Evolutionary conservation across 768 basidiomycete species (phyloP).

Genomic region (Leucocoprinus birnbaumii): DNA sequence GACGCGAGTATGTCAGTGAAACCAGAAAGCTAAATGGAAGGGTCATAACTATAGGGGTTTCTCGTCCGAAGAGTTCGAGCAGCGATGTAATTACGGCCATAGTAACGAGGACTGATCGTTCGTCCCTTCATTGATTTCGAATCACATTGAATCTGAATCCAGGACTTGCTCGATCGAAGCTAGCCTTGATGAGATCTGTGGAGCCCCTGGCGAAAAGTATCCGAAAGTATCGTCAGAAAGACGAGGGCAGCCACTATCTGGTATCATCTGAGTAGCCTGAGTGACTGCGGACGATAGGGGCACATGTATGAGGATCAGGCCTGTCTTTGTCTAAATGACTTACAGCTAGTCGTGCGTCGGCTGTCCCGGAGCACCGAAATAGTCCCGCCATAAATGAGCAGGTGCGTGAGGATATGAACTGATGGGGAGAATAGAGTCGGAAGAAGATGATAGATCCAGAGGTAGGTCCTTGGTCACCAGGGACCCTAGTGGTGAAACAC

Average conservation of each 20-base stretch:
- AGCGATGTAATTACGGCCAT: not conserved
- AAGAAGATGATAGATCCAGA: not conserved
- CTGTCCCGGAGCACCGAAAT: not conserved
- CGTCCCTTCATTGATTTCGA: not conserved
- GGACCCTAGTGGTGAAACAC: constrained; percentile 1
- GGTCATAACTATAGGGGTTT: too few species aligned
- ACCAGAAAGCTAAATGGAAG: too few species aligned
- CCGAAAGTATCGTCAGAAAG: too few species aligned
- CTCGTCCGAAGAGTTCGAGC: constrained; percentile 2
- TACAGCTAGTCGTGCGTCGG: not conserved
- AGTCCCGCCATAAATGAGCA: not conserved
- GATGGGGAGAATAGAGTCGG: not conserved
- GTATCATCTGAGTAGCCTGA: not conserved
- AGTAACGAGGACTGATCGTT: not conserved
- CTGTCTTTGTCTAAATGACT: not conserved
- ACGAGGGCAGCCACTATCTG: too few species aligned
- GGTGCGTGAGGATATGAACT: too few species aligned
- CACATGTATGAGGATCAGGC: not conserved
- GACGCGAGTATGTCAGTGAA: too few species aligned
- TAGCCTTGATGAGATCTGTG: not conserved
- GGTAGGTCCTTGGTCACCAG: constrained; percentile 8
- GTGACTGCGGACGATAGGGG: not conserved
- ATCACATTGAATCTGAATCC: not conserved
- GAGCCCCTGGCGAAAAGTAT: not conserved
- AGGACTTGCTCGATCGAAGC: too few species aligned